A percentile compares a stretch with the other conserved stretches of the same genome.
These are phyloP conservation scores for Sorghum bicolor DNA, from an alignment of 176 grass and related monocot species.

Conservation along the genomic window Sorghum_bicolor_NCBIv3 NC_012870.2:1776001-1776500, in stretches of 20 bases:
- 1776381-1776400: not conserved
- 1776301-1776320: not conserved
- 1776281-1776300: slow-evolving; percentile 14
- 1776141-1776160: too few species aligned
- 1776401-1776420: not conserved
- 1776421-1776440: slow-evolving; percentile 30
- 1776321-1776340: not conserved
- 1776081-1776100: not conserved
- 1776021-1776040: slow-evolving; percentile 38
- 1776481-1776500: too few species aligned
- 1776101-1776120: not conserved
- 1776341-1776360: not conserved
- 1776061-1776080: not conserved
- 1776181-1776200: not conserved
- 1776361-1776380: not conserved
- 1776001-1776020: not conserved
- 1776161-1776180: not conserved
- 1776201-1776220: not conserved
- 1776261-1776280: not conserved
- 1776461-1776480: not conserved
- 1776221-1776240: not conserved
- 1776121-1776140: too few species aligned
- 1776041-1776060: not conserved
- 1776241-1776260: slow-evolving; percentile 31
- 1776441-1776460: slow-evolving; percentile 1